Conservation (phyloP, 768 basidiomycete genomes). For the Boletus eberwhitei region DNA sequence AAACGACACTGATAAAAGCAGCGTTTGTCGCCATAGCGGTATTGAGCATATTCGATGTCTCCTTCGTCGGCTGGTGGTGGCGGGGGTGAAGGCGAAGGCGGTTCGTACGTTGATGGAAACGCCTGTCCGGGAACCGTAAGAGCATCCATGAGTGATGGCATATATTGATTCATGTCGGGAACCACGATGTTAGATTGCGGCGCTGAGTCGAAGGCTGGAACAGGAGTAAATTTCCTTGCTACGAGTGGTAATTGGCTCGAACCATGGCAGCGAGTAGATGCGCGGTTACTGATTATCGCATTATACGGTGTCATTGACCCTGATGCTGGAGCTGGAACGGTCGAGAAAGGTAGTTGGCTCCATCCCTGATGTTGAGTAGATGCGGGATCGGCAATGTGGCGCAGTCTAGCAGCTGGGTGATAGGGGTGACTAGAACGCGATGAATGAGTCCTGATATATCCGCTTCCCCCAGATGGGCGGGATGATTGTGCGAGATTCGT, state of each 20-base stretch:
- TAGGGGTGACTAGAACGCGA: constrained; percentile 13
- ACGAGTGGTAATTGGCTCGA: neutral
- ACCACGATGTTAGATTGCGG: neutral
- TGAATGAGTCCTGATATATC: neutral
- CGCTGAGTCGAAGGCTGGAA: neutral
- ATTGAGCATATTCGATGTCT: constrained; percentile 23
- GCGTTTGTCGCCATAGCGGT: constrained; percentile 16
- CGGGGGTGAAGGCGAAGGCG: neutral
- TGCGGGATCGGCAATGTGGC: constrained; percentile 12
- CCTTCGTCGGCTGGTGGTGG: constrained; percentile 8
- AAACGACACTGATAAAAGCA: constrained; percentile 28
- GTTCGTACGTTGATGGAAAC: neutral
- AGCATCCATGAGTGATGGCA: neutral
- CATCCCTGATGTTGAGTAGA: constrained; percentile 3
- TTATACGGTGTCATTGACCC: neutral
- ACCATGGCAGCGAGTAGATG: neutral
- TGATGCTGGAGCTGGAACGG: neutral
- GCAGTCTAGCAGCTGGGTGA: constrained; percentile 14
- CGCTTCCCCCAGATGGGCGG: constrained; percentile 1
- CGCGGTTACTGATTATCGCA: neutral
- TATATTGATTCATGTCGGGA: neutral
- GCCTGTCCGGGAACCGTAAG: neutral
- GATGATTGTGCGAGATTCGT: constrained; percentile 5
- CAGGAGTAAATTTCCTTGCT: neutral
- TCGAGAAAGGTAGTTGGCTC: neutral